Base-by-base conservation (phyloP, 2,329 filamentous ascomycete genomes). In the Fusarium albosuccineum region DNA sequence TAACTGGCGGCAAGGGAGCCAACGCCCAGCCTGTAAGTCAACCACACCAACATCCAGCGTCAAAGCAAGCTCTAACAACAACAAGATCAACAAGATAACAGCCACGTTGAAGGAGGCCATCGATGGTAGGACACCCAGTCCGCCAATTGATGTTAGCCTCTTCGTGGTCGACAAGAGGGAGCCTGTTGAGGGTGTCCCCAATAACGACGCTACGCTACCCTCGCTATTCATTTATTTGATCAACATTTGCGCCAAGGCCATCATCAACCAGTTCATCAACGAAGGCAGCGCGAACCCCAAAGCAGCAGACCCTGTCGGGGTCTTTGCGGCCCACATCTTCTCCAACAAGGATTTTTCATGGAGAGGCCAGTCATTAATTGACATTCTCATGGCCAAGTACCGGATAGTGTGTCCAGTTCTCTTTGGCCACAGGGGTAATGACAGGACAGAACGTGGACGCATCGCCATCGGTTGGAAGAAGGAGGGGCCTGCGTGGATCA, bases 341-440 rank as follows among this genome's bases (percentile, higher is more conserved):
- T 91, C 92, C 1, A 84, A 86, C 53, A 83, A 87, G 16, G 84
- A 87, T 14, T 91, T 92, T 73, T 82, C 86, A 55, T 92, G 89
- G 84, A 86, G 89, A 51, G 90, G 88, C 9, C 79, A 86, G 48
- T 86, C 90, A 1, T 83, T 97, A 60, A 90, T 93, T 53, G 92
- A 97, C 75, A 92, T 98, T 61, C 83, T 98, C 30, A 90, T 97
- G 73, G 83, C 94, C 56, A 97, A 98, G 78, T 92, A 92, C 73
- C 89, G 94, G 62, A 84, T 92, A 14, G 84, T 88, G 4, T 97
- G 93, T 72, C 95, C 96, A 0, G 90, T 94, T 2, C 82, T 99
- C 1, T 98, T 97, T 76, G 95, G 95, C 16, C 88, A 94, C 67
- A 86, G 88, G 42, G 94, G 93, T 26, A 89, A 83, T 64, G 93